A percentile compares a stretch with the other conserved stretches of the same genome.
Evolutionary conservation across 2,329 filamentous ascomycete species (phyloP).

Genomic region (Arthroderma sp.): DNA sequence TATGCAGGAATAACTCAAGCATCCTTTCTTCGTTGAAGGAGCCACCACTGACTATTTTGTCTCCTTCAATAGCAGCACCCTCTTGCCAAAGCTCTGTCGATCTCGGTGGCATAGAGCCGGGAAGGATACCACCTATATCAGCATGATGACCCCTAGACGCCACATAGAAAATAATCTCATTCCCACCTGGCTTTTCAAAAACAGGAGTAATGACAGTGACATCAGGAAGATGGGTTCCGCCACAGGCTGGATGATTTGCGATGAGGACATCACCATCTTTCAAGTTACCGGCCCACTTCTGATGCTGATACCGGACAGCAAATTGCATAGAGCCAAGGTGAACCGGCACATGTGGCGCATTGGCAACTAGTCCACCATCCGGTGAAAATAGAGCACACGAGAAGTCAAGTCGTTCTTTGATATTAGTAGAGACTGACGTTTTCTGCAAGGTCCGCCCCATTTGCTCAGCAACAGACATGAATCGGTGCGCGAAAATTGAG

Average conservation of each 20-base stretch:
- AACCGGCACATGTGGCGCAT: constrained; percentile 64
- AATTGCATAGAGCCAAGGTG: constrained; percentile 71
- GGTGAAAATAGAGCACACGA: constrained; percentile 64
- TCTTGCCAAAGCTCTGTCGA: constrained; percentile 53
- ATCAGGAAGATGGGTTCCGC: constrained; percentile 71
- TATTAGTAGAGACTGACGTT: constrained; percentile 66
- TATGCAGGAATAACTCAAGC: constrained; percentile 51
- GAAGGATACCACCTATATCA: constrained; percentile 65
- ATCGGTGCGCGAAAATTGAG: constrained; percentile 66
- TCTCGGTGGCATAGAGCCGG: constrained; percentile 66
- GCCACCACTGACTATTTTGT: constrained; percentile 55
- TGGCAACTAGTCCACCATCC: constrained; percentile 59
- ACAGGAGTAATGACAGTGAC: constrained; percentile 66
- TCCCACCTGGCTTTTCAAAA: constrained; percentile 41
- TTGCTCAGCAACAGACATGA: constrained; percentile 77
- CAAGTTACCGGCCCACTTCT: constrained; percentile 66
- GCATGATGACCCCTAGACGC: constrained; percentile 60
- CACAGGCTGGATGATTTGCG: constrained; percentile 72
- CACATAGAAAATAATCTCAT: constrained; percentile 61
- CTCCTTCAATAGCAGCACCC: constrained; percentile 50
- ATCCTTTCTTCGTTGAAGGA: constrained; percentile 62
- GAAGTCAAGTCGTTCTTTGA: constrained; percentile 66
- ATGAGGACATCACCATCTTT: constrained; percentile 71
- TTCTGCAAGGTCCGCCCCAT: constrained; percentile 71
- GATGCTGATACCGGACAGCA: constrained; percentile 59